Evolutionary conservation across 495 filamentous ascomycete genomes (phyloP).

Genomic region (Durotheca rogersii): DNA sequence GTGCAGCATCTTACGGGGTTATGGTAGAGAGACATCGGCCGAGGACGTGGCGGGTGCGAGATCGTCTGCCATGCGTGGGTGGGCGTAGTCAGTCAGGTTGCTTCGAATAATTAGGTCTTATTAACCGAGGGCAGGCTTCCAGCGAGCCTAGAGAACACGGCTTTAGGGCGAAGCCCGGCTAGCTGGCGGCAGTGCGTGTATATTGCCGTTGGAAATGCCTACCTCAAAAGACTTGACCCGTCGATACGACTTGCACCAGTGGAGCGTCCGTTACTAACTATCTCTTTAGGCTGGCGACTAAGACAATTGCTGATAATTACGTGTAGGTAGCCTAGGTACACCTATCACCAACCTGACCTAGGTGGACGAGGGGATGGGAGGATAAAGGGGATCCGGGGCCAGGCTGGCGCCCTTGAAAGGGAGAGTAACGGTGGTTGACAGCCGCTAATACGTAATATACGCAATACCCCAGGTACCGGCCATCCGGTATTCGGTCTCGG

Average conservation of each 20-base stretch:
- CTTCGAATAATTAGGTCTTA: too few relatives aligned
- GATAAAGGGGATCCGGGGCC: neutral
- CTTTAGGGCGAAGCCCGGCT: too few relatives aligned
- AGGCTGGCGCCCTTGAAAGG: too few relatives aligned
- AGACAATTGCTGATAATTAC: too few relatives aligned
- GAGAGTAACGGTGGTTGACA: constrained; percentile 4
- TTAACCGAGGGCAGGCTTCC: too few relatives aligned
- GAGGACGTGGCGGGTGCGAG: too few relatives aligned
- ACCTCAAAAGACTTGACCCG: neutral
- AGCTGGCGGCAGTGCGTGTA: too few relatives aligned
- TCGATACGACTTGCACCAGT: neutral
- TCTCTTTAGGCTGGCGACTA: neutral
- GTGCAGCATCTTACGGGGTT: constrained; percentile 19
- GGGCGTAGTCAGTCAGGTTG: too few relatives aligned
- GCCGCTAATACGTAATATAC: constrained; percentile 22
- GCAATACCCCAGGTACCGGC: constrained; percentile 7
- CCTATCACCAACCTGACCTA: neutral
- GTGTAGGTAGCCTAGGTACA: too few relatives aligned
- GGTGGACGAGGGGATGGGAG: neutral
- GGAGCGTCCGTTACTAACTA: neutral
- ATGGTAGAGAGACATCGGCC: constrained; percentile 16
- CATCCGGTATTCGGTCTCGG: constrained; percentile 28
- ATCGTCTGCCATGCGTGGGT: too few relatives aligned
- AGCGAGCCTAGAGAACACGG: too few relatives aligned
- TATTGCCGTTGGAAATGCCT: too few relatives aligned